Conservation (phyloP, 1,284 basidiomycete species). For the Nidula niveotomentosa region DNA sequence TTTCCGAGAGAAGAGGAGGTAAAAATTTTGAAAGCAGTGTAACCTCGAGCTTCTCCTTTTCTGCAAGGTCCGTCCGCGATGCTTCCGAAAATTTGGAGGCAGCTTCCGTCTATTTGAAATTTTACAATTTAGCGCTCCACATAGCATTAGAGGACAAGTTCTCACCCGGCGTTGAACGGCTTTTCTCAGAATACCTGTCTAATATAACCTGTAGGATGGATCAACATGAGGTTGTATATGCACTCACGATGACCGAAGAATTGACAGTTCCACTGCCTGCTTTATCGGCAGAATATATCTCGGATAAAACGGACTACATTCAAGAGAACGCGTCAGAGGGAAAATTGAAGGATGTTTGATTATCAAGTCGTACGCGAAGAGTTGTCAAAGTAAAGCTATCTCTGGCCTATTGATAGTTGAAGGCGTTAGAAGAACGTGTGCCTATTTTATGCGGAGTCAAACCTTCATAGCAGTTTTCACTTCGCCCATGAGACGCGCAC, state of each 20-base stretch:
- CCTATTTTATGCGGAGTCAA: conserved; percentile 1
- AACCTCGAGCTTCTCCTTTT: conserved; percentile 59
- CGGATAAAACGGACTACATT: conserved; percentile 63
- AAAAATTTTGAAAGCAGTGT: conserved; percentile 53
- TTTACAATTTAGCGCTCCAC: background rate
- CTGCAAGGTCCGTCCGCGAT: conserved; percentile 63
- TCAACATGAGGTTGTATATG: background rate
- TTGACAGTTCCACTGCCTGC: conserved; percentile 37
- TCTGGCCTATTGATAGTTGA: conserved; percentile 40
- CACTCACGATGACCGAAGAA: conserved; percentile 41
- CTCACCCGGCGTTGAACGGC: conserved; percentile 58
- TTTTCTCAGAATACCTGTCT: conserved; percentile 52
- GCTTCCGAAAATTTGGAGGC: conserved; percentile 54
- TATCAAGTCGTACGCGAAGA: conserved; percentile 49
- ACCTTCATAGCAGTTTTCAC: conserved; percentile 70
- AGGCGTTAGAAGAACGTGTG: background rate
- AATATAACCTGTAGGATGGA: background rate
- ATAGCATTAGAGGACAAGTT: background rate
- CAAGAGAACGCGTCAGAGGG: too few species aligned
- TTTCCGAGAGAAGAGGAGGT: conserved; percentile 55
- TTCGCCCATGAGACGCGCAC: conserved; percentile 38
- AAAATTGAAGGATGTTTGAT: too few species aligned
- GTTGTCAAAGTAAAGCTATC: conserved; percentile 54
- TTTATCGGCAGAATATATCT: conserved; percentile 71
- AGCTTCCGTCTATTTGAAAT: conserved; percentile 50